A percentile compares a stretch with the other conserved stretches of the same genome.
Conservation (phyloP, 179 eudicot genomes). For the Pouteria campechiana region DNA sequence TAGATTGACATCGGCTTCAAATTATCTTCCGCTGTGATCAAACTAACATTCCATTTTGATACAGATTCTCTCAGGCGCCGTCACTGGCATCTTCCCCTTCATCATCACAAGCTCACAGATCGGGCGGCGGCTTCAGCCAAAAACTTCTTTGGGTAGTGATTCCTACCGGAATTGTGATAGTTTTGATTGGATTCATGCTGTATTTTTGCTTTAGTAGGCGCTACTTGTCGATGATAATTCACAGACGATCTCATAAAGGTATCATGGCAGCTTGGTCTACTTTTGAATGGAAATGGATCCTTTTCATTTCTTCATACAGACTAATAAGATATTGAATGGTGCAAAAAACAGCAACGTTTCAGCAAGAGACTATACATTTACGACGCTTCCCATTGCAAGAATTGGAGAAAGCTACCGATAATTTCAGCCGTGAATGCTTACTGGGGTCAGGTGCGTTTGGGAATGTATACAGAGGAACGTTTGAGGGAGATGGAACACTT, state of each 20-base stretch:
- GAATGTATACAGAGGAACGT: constrained; percentile 29
- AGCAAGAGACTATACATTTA: constrained; percentile 14
- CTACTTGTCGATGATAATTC: constrained; percentile 3
- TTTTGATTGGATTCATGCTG: constrained; percentile 5
- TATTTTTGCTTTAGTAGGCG: constrained; percentile 12
- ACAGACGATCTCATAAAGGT: constrained; percentile 9
- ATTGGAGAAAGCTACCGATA: constrained; percentile 28
- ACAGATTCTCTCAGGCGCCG: background rate
- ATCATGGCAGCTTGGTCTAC: too few relatives aligned
- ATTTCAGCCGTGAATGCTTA: constrained; percentile 24
- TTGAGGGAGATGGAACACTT: constrained; percentile 16
- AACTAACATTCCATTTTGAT: too few relatives aligned
- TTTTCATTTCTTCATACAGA: background rate
- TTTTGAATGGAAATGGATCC: background rate
- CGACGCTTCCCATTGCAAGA: constrained; percentile 22
- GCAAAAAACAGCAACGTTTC: constrained; percentile 17
- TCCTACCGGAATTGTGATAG: background rate
- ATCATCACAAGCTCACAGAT: background rate
- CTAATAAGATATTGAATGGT: background rate
- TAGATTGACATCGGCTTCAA: too few relatives aligned
- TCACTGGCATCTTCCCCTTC: constrained; percentile 4
- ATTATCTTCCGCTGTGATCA: too few relatives aligned
- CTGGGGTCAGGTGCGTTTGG: constrained; percentile 42
- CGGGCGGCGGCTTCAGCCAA: background rate
- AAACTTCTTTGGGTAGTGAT: constrained; percentile 5